Percentiles rank a stretch among this genome's conserved stretches.
Conservation (phyloP, 495 filamentous ascomycete genomes). For the Usnea hakonensis region DNA sequence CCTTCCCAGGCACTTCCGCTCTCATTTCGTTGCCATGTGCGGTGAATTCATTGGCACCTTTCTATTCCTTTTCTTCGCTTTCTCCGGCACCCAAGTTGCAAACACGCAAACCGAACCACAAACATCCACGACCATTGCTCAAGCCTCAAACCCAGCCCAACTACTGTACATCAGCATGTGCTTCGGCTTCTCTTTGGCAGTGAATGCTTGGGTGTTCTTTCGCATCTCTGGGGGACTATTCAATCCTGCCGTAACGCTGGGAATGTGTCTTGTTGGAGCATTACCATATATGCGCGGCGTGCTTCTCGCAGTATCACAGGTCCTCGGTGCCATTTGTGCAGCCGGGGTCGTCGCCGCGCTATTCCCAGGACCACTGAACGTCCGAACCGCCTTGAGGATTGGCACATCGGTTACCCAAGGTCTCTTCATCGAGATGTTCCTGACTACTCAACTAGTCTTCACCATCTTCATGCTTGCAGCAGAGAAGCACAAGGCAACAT, state of each 20-base stretch:
- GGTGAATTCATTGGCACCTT: constrained; percentile 77
- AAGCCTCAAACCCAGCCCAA: constrained; percentile 20
- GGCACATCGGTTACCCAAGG: constrained; percentile 42
- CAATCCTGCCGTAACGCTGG: constrained; percentile 50
- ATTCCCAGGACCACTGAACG: constrained; percentile 43
- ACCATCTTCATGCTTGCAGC: constrained; percentile 52
- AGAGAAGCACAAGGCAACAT: constrained; percentile 45
- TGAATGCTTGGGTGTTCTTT: constrained; percentile 62
- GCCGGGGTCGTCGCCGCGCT: constrained; percentile 46
- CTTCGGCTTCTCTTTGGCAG: constrained; percentile 57
- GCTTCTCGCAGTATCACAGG: constrained; percentile 46
- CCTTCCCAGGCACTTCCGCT: constrained; percentile 11
- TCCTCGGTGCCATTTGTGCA: constrained; percentile 50
- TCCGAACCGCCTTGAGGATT: constrained; percentile 35
- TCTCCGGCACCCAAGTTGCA: constrained; percentile 57
- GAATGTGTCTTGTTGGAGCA: constrained; percentile 46
- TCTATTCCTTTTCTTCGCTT: constrained; percentile 75
- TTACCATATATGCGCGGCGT: constrained; percentile 40
- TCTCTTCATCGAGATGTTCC: constrained; percentile 50
- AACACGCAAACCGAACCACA: constrained; percentile 14
- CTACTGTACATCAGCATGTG: constrained; percentile 47
- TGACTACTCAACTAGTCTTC: constrained; percentile 46
- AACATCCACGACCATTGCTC: constrained; percentile 9
- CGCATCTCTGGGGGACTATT: constrained; percentile 59
- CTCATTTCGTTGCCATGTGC: constrained; percentile 43